Base-by-base conservation (phyloP, 768 basidiomycete species). In the Dacryopinax primogenitus region DNA sequence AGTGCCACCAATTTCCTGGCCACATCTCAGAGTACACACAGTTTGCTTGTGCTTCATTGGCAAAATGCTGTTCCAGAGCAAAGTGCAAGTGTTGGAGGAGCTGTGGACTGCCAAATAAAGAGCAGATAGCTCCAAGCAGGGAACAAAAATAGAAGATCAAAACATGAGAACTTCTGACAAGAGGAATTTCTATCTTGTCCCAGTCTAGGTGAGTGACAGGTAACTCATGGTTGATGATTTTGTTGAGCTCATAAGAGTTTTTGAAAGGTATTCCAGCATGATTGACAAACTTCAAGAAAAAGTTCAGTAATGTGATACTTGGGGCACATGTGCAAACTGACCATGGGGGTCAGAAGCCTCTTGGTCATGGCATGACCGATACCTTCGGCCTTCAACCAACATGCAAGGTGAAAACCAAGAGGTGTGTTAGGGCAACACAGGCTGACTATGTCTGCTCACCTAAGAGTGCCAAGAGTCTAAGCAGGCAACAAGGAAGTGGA, bases 1-100 rank as follows among this genome's bases (percentile, higher is more conserved):
- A 62, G 66, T 69, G 70, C 69, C 71, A 72, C 70, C 71, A 72
- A 63, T 73, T 65, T 0, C 41, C 71, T 1, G 70, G 71, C 71
- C 71, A 72, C 70, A 71, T 70, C 21, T 73, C 71, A 16, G 26
- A 23, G 64, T 67, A 66, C 26, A 63, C 64, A 2, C 67, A 62
- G 11, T 35, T 44, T 4, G 62, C 28, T 2, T 66, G 64, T n/a
- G 61, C 30, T 16, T 23, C 6, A 32, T 69, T 69, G 18, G 32
- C 44, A 58, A 35, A 70, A 7, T 58, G 44, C 47, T 45, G 2
- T 35, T 63, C 62, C 0, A 66, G 68, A 0, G 47, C 63, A 45
- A 63, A 67, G 1, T 33, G 7, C 3, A 68, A 21, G 34, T 68
- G 41, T 1, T 64, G 61, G 16, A 37, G 36, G 58, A 68, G 66